A percentile compares a stretch with the other conserved stretches of the same genome.
Evolutionary conservation across 768 basidiomycete species (phyloP).

Genomic region (Tulasnella sp.): DNA sequence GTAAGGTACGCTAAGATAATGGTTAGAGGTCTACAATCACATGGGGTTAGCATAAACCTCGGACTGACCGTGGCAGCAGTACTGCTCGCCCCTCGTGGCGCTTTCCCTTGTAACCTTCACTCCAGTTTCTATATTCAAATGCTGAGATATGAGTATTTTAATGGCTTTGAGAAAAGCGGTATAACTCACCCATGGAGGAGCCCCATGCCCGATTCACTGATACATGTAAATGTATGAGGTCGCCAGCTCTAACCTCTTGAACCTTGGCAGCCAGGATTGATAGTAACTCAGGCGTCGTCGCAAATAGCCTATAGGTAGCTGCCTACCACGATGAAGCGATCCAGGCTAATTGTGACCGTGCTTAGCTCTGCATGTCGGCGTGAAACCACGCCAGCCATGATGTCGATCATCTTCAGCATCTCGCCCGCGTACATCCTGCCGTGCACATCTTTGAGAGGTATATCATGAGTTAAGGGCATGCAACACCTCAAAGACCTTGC

Average conservation of each 20-base stretch:
- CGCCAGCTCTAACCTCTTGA: conserved; percentile 11
- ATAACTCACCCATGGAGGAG: conserved; percentile 3
- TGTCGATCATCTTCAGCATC: conserved; percentile 13
- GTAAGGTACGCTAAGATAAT: conserved; percentile 10
- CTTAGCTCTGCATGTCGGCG: conserved; percentile 9
- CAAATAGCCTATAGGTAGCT: too few species aligned
- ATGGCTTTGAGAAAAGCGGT: background rate
- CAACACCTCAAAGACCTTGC: background rate
- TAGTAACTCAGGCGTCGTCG: too few species aligned
- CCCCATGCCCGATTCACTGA: conserved; percentile 12
- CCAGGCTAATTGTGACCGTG: conserved; percentile 12
- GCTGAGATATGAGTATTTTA: background rate
- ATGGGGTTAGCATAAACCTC: background rate
- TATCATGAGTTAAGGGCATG: too few species aligned
- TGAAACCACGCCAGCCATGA: conserved; percentile 11
- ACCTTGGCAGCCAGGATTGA: background rate
- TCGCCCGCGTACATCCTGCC: conserved; percentile 12
- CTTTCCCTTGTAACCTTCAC: conserved; percentile 13
- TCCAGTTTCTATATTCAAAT: conserved; percentile 7
- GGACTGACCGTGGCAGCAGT: conserved; percentile 13
- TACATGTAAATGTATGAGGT: conserved; percentile 6
- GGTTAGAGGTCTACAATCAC: background rate
- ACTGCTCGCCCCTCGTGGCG: background rate
- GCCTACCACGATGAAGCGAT: background rate
- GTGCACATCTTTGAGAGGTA: conserved; percentile 8